Evolutionary conservation across 768 basidiomycete genomes (phyloP).

Genomic region (Pseudohyphozyma bogoriensis): DNA sequence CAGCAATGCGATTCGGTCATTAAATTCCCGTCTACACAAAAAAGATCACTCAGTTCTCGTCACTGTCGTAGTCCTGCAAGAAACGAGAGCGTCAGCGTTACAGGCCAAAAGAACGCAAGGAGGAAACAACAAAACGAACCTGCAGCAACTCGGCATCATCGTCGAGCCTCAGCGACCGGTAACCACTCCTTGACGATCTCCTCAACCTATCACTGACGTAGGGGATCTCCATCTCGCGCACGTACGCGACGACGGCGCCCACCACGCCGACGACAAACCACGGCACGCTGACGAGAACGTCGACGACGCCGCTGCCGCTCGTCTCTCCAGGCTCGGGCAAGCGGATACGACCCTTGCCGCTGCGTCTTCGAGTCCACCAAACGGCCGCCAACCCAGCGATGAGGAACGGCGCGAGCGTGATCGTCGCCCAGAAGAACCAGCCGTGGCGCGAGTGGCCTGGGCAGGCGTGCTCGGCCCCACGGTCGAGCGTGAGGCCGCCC

Average conservation of each 20-base stretch:
- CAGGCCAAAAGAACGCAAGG: neutral
- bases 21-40: too few species aligned
- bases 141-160: conserved; percentile 36
- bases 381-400: conserved; percentile 65
- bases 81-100: conserved; percentile 34
- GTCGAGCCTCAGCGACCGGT: conserved; percentile 37
- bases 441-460: conserved; percentile 53
- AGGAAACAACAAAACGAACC: neutral
- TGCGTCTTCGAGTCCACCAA: conserved; percentile 63
- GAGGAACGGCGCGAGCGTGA: conserved; percentile 63
- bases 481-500: conserved; percentile 68
- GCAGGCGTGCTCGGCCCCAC: conserved; percentile 62
- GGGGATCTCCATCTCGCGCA: conserved; percentile 35
- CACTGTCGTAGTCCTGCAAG: conserved; percentile 25
- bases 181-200: conserved; percentile 19
- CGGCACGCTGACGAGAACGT: conserved; percentile 20
- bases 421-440: conserved; percentile 70
- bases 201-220: conserved; percentile 36
- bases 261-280: conserved; percentile 17
- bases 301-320: conserved; percentile 4
- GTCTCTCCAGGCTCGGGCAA: conserved; percentile 29
- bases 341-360: conserved; percentile 52
- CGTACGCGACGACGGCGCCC: conserved; percentile 29
- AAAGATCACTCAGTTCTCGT: conserved; percentile 2
- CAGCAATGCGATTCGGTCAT: too few species aligned